Evolutionary conservation across 768 basidiomycete species (phyloP).

Genomic region (Pleurotus platypus): DNA sequence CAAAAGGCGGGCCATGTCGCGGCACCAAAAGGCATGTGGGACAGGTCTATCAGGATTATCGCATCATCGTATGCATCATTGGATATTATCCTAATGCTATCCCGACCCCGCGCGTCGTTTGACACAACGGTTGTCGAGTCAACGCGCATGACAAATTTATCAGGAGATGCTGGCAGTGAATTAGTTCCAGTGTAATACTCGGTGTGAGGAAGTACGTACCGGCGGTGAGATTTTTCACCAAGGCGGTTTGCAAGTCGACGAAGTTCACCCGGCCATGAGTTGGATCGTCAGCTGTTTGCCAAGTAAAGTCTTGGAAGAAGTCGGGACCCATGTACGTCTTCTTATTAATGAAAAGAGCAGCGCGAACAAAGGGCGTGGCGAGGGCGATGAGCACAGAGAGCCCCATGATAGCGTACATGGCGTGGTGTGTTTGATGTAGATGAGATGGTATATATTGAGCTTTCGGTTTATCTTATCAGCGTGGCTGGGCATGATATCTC

Average conservation of each 20-base stretch:
- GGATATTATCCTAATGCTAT: conserved; percentile 54
- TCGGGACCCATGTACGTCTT: conserved; percentile 23
- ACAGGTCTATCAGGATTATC: conserved; percentile 46
- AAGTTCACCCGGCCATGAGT: conserved; percentile 67
- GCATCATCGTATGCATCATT: conserved; percentile 39
- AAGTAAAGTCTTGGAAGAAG: conserved; percentile 47
- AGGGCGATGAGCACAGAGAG: neutral
- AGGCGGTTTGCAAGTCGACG: conserved; percentile 39
- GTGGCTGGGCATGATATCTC: neutral
- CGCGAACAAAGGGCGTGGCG: neutral
- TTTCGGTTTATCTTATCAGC: neutral
- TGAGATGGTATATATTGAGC: no score
- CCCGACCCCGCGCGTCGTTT: conserved; percentile 40
- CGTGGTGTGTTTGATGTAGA: no score
- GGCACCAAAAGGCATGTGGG: conserved; percentile 61
- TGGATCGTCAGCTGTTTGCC: conserved; percentile 52
- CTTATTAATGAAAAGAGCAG: conserved; percentile 13
- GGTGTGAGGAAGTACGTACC: conserved; percentile 26
- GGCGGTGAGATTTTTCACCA: conserved; percentile 38
- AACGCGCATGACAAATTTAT: conserved; percentile 56
- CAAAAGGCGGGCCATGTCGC: conserved; percentile 65
- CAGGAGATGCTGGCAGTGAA: conserved; percentile 27
- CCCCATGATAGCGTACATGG: neutral
- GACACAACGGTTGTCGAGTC: conserved; percentile 37
- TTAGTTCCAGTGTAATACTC: neutral